These are phyloP conservation scores for Vigna unguiculata DNA, from an alignment of 306 rosid genomes.

Conservation along the genomic window DNA sequence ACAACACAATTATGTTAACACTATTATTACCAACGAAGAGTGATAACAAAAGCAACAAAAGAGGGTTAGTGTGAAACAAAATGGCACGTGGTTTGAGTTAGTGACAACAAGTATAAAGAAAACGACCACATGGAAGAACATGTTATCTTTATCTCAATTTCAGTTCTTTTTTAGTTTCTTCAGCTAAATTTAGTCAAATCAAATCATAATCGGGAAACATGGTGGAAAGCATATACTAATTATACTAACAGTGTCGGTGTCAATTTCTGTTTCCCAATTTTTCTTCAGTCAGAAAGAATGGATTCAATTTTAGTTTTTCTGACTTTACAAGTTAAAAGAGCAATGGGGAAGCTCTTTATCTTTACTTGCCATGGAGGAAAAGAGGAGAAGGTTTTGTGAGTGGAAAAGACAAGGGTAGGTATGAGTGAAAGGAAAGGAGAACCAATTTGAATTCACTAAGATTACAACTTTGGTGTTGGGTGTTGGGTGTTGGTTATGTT, in stretches of 20 bases:
- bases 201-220: conserved; percentile 1
- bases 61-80: no score
- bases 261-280: background rate
- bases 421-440: background rate
- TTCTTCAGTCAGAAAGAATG: background rate
- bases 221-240: background rate
- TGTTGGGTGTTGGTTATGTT: background rate
- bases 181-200: conserved; percentile 12
- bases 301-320: conserved; percentile 16
- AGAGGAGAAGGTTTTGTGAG: conserved; percentile 6
- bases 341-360: conserved; percentile 8
- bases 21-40: no score
- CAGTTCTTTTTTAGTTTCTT: background rate
- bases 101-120: background rate
- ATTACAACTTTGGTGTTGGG: background rate
- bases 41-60: no score
- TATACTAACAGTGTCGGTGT: background rate
- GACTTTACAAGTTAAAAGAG: conserved; percentile 1
- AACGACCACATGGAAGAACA: background rate
- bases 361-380: background rate
- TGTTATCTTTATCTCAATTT: background rate
- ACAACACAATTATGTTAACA: no score
- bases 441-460: conserved; percentile 10
- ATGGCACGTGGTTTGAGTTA: no score
- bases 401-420: conserved; percentile 9